phyloP scores from a whole-genome alignment of 345 rosid species.

The Gossypioides kirkii region DNA sequence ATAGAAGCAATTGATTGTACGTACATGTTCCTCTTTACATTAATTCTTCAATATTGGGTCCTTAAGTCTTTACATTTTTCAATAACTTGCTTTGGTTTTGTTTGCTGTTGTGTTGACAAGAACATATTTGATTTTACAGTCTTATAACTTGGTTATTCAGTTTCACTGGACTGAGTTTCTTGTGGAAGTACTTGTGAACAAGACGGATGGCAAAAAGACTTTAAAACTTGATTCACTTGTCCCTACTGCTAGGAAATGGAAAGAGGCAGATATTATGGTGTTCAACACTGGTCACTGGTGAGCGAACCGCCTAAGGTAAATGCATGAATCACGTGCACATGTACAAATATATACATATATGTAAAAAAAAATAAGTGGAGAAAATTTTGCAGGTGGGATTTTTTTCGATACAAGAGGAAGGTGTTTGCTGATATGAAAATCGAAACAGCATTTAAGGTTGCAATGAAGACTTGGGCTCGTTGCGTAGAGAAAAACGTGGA shows the following conservation, averaged over 20 bases:
- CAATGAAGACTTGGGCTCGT: slow-evolving; percentile 40
- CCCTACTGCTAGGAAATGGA: slow-evolving; percentile 28
- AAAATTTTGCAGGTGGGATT: slow-evolving; percentile 39
- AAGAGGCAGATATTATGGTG: slow-evolving; percentile 43
- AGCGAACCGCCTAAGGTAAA: slow-evolving; percentile 19
- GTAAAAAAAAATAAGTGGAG: background rate
- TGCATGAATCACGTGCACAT: background rate
- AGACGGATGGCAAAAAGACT: slow-evolving; percentile 22
- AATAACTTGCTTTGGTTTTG: background rate
- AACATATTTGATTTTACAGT: slow-evolving; percentile 23
- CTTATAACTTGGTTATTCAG: slow-evolving; percentile 42
- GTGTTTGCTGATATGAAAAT: slow-evolving; percentile 29
- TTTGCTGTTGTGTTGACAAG: background rate
- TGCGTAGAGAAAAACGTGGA: slow-evolving; percentile 39
- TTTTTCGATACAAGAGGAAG: slow-evolving; percentile 24
- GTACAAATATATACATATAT: background rate
- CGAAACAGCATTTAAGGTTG: slow-evolving; percentile 32
- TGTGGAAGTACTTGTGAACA: slow-evolving; percentile 27
- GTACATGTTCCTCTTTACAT: too few species aligned
- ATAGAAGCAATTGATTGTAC: too few species aligned
- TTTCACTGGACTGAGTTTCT: slow-evolving; percentile 47
- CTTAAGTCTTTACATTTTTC: background rate
- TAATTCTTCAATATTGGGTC: background rate
- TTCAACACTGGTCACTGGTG: slow-evolving; percentile 62
- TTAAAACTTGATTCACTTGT: slow-evolving; percentile 37